phyloP scores from a whole-genome alignment of 73 alveolate species.

The Paramecium caudatum region DNA sequence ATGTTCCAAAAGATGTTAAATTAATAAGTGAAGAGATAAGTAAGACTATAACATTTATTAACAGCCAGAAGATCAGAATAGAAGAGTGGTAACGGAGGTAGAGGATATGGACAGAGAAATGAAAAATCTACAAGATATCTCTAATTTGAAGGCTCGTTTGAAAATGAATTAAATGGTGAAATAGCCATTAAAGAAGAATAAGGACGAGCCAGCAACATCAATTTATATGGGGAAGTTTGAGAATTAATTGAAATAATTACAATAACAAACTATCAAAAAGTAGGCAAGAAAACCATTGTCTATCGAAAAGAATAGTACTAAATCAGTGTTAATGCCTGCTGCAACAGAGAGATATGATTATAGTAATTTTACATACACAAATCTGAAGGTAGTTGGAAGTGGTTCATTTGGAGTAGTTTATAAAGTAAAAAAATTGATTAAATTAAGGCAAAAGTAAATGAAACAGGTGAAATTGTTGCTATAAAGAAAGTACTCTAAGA shows the following conservation, averaged over 20 bases:
- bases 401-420: conserved; percentile 80
- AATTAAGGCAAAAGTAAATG: conserved; percentile 67
- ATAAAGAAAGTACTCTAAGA: conserved; percentile 87
- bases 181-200: conserved; percentile 37
- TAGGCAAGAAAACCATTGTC: conserved; percentile 28
- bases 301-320: conserved; percentile 50
- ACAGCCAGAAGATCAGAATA: conserved; percentile 51
- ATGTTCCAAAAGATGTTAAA: neutral
- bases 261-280: conserved; percentile 31
- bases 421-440: conserved; percentile 53
- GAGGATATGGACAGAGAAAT: conserved; percentile 39
- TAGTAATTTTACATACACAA: conserved; percentile 26
- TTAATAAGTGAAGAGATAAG: conserved; percentile 3
- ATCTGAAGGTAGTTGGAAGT: conserved; percentile 66
- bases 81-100: conserved; percentile 55
- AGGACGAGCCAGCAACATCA: conserved; percentile 27
- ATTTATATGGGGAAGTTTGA: conserved; percentile 40
- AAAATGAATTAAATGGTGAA: conserved; percentile 3
- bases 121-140: conserved; percentile 45
- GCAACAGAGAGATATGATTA: conserved; percentile 65
- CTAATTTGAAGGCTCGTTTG: conserved; percentile 50
- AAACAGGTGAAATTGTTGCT: conserved; percentile 89
- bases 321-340: conserved; percentile 38
- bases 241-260: conserved; percentile 8
- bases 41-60: neutral